Evolutionary conservation across 2,329 filamentous ascomycete genomes (phyloP).

Genomic region (Metarhizium guizhouense): DNA sequence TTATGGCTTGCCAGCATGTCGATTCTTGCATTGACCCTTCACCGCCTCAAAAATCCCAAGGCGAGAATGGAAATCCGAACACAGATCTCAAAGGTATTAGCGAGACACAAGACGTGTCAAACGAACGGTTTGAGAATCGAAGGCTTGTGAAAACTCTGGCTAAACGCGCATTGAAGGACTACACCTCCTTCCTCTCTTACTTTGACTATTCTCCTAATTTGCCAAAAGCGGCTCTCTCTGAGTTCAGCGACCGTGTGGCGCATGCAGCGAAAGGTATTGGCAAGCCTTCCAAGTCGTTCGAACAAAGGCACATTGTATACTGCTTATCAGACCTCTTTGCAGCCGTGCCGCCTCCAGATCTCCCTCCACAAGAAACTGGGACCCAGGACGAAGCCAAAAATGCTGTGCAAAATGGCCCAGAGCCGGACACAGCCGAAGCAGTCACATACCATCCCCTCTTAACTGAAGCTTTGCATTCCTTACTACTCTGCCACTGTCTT

Average conservation of each 20-base stretch:
- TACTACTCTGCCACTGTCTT: constrained; percentile 72
- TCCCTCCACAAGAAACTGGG: constrained; percentile 48
- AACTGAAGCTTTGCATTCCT: constrained; percentile 66
- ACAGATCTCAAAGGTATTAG: constrained; percentile 7
- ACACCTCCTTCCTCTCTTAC: constrained; percentile 59
- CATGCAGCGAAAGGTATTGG: constrained; percentile 27
- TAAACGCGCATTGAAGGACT: constrained; percentile 68
- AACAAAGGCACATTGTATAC: constrained; percentile 31
- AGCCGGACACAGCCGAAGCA: constrained; percentile 21
- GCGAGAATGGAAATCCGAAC: not conserved
- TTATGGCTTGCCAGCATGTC: constrained; percentile 59
- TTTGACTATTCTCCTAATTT: constrained; percentile 73
- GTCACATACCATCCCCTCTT: constrained; percentile 72
- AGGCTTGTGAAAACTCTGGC: constrained; percentile 66
- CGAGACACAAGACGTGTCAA: constrained; percentile 6
- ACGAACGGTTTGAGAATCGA: constrained; percentile 26
- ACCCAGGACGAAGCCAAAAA: constrained; percentile 5
- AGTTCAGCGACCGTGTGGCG: constrained; percentile 49
- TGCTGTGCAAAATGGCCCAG: constrained; percentile 12
- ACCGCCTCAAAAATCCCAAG: not conserved
- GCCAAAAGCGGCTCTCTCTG: constrained; percentile 30
- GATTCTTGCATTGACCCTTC: constrained; percentile 36
- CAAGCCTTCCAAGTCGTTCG: constrained; percentile 26
- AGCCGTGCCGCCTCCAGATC: constrained; percentile 52
- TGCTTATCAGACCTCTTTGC: constrained; percentile 58